Conservation (phyloP, 176 grass and related monocot genomes). For the Oryza punctata region DNA sequence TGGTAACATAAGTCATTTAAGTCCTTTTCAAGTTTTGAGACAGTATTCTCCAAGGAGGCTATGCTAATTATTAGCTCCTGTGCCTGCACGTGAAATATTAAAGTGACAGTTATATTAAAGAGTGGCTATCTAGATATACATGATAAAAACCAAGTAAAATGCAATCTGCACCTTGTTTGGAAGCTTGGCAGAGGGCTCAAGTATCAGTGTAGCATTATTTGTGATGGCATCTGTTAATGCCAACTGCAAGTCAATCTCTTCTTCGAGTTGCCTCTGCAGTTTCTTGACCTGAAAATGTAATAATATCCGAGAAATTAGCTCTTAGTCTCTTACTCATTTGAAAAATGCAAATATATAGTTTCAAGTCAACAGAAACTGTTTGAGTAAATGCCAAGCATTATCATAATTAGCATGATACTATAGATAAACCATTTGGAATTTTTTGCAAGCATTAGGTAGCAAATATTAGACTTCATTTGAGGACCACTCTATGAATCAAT, state of each 20-base stretch:
- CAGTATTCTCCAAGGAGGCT: conserved; percentile 70
- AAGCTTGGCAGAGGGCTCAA: conserved; percentile 73
- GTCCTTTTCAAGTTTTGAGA: conserved; percentile 88
- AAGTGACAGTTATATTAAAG: conserved; percentile 11
- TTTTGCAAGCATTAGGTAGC: not conserved
- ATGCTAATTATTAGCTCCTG: conserved; percentile 83
- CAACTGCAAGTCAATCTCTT: conserved; percentile 91
- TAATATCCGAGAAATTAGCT: not conserved
- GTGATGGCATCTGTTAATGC: conserved; percentile 76
- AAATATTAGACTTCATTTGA: not conserved
- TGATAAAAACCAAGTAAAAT: not conserved
- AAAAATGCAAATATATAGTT: not conserved
- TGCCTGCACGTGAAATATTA: conserved; percentile 44
- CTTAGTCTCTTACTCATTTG: not conserved
- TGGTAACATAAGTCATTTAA: conserved; percentile 61
- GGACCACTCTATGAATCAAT: not conserved
- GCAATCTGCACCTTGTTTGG: conserved; percentile 63
- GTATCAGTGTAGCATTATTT: conserved; percentile 52
- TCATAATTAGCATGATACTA: no score
- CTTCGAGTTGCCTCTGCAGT: conserved; percentile 77
- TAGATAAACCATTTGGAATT: no score
- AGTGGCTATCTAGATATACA: not conserved
- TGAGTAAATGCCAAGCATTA: no score
- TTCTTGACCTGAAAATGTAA: conserved; percentile 65
- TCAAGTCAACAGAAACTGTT: no score